Conservation (phyloP, 164 flowering plant species). For the Buxus sempervirens region DNA sequence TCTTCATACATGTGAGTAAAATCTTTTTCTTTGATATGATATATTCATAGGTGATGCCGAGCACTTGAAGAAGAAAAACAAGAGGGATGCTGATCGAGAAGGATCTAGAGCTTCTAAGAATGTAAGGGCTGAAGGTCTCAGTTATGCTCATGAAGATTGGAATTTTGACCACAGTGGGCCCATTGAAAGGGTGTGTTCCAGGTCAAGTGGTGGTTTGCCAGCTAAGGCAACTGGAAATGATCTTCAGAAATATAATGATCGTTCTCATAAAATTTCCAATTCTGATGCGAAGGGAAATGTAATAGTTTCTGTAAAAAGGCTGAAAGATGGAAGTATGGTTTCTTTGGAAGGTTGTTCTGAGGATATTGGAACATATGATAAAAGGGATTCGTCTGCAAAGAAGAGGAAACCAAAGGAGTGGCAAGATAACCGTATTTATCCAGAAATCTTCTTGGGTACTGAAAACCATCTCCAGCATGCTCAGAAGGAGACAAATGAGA, state of each 20-base stretch:
- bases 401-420: slow-evolving; percentile 55
- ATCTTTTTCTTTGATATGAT: slow-evolving; percentile 8
- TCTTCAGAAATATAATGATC: slow-evolving; percentile 24
- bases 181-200: slow-evolving; percentile 15
- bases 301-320: slow-evolving; percentile 30
- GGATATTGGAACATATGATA: slow-evolving; percentile 20
- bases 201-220: slow-evolving; percentile 27
- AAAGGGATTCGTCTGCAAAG: slow-evolving; percentile 27
- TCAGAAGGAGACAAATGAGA: slow-evolving; percentile 33
- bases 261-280: slow-evolving; percentile 23
- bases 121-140: slow-evolving; percentile 36
- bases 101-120: slow-evolving; percentile 52
- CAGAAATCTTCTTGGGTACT: slow-evolving; percentile 12
- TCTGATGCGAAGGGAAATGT: slow-evolving; percentile 21
- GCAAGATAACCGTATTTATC: slow-evolving; percentile 31
- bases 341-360: slow-evolving; percentile 28
- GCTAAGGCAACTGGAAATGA: slow-evolving; percentile 30
- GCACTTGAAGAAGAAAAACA: slow-evolving; percentile 37
- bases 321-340: slow-evolving; percentile 19
- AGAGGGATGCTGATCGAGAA: slow-evolving; percentile 42
- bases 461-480: slow-evolving; percentile 13
- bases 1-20: background rate
- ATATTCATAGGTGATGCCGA: slow-evolving; percentile 43
- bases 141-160: slow-evolving; percentile 32
- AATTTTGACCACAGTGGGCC: slow-evolving; percentile 27